A percentile compares a stretch with the other conserved stretches of the same genome.
Conservation (phyloP, 768 basidiomycete species). For the Tricholoma matsutake region DNA sequence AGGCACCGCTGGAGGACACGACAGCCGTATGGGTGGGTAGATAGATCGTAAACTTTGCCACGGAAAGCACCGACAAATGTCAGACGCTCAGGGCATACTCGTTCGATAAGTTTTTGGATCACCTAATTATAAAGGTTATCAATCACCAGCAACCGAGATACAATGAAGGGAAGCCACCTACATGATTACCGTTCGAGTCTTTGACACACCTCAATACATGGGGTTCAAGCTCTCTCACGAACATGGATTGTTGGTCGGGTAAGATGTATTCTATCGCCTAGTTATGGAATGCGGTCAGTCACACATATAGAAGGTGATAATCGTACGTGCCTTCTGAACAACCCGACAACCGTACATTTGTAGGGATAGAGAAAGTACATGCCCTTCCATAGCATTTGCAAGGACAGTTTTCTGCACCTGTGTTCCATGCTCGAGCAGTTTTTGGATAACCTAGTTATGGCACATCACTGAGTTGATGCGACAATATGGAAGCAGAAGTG, state of each 20-base stretch:
- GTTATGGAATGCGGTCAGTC: slow-evolving; percentile 9
- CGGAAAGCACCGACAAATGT: slow-evolving; percentile 73
- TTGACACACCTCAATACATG: slow-evolving; percentile 84
- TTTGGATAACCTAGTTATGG: slow-evolving; percentile 84
- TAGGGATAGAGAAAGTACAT: slow-evolving; percentile 70
- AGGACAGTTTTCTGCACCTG: slow-evolving; percentile 69
- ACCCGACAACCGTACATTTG: slow-evolving; percentile 98
- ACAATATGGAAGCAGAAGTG: slow-evolving; percentile 3
- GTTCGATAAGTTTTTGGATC: slow-evolving; percentile 85
- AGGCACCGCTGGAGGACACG: slow-evolving; percentile 93
- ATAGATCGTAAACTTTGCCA: slow-evolving; percentile 75
- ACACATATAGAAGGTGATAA: not conserved
- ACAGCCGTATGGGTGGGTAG: slow-evolving; percentile 91
- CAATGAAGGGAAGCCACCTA: slow-evolving; percentile 34
- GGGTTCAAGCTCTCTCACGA: slow-evolving; percentile 78
- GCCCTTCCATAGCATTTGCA: slow-evolving; percentile 71
- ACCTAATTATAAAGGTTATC: slow-evolving; percentile 42
- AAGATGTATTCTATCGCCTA: slow-evolving; percentile 83
- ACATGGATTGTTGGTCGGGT: slow-evolving; percentile 70
- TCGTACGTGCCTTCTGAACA: slow-evolving; percentile 72
- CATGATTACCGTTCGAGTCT: slow-evolving; percentile 93
- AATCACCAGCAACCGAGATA: slow-evolving; percentile 4
- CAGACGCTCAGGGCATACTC: slow-evolving; percentile 72
- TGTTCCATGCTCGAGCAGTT: slow-evolving; percentile 86
- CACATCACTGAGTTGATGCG: not conserved